Conservation (phyloP, 257 asterid genomes). For the Solanum medicagineum region DNA sequence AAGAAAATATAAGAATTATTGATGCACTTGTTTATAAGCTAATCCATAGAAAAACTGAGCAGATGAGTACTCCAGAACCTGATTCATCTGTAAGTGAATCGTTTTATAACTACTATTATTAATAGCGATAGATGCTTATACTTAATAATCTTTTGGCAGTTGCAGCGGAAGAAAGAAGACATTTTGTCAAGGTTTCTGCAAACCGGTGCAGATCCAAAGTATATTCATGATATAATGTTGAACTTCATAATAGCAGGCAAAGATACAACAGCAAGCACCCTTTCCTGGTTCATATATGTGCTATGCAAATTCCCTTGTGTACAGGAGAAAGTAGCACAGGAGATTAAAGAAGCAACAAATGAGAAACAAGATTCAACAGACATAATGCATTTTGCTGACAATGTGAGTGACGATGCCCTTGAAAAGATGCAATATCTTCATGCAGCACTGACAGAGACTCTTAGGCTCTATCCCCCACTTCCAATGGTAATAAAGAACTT, state of each 20-base stretch:
- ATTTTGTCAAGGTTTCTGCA: slow-evolving; percentile 42
- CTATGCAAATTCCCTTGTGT: slow-evolving; percentile 33
- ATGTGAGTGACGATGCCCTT: slow-evolving; percentile 27
- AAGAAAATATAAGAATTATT: too few species aligned
- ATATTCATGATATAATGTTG: slow-evolving; percentile 36
- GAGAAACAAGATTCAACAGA: neutral
- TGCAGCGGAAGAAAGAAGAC: slow-evolving; percentile 35
- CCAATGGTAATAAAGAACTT: slow-evolving; percentile 32
- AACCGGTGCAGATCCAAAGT: slow-evolving; percentile 23
- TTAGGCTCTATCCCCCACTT: slow-evolving; percentile 49
- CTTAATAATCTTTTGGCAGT: neutral
- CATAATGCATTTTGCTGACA: slow-evolving; percentile 11
- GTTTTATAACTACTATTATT: neutral
- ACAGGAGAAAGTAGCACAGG: slow-evolving; percentile 39
- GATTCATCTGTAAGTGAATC: too few species aligned
- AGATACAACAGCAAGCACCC: slow-evolving; percentile 42
- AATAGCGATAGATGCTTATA: neutral
- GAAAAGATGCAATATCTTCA: slow-evolving; percentile 29
- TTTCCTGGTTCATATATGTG: slow-evolving; percentile 55
- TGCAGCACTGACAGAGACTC: slow-evolving; percentile 30
- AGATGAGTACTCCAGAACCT: too few species aligned
- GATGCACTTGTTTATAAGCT: too few species aligned
- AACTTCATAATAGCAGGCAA: slow-evolving; percentile 51
- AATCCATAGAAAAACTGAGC: too few species aligned
- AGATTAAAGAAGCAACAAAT: slow-evolving; percentile 21